Evolutionary conservation across 441 rosid genomes (phyloP).

Genomic region (Erysimum pusillum): DNA sequence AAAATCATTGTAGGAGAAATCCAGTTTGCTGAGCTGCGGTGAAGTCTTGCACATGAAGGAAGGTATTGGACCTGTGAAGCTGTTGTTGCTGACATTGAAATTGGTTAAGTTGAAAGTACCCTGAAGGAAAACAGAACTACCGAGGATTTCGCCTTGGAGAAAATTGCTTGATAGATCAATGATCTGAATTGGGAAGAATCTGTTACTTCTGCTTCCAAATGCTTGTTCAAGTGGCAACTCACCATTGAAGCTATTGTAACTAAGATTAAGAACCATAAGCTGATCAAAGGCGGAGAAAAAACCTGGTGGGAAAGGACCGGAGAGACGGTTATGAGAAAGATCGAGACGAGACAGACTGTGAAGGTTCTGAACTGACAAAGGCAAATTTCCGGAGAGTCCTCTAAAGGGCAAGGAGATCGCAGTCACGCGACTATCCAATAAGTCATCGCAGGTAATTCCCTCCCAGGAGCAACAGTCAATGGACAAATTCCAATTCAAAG

Average conservation of each 20-base stretch:
- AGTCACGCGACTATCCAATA: not conserved
- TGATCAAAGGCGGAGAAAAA: not conserved
- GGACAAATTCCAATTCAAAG: not conserved
- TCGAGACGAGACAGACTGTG: not conserved
- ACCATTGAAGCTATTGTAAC: not conserved
- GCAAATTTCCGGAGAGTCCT: not conserved
- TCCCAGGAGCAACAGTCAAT: constrained; percentile 5
- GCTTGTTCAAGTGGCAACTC: not conserved
- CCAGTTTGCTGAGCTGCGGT: not conserved
- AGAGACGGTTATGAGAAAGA: not conserved
- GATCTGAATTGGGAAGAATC: not conserved
- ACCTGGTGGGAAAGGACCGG: not conserved
- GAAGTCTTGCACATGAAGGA: not conserved
- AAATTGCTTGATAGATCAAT: not conserved
- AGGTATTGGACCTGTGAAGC: constrained; percentile 2
- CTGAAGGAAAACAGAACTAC: not conserved
- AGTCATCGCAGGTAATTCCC: not conserved
- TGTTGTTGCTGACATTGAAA: constrained; percentile 1
- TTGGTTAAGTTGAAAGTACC: not conserved
- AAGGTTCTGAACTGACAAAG: not conserved
- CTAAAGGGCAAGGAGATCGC: not conserved
- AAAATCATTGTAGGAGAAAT: not conserved
- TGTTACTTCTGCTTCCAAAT: not conserved
- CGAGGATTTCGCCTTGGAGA: not conserved
- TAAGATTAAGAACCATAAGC: not conserved